A percentile compares a stretch with the other conserved stretches of the same genome.
phyloP scores from a whole-genome alignment of 768 basidiomycete species.

The Calocybe cyanea region DNA sequence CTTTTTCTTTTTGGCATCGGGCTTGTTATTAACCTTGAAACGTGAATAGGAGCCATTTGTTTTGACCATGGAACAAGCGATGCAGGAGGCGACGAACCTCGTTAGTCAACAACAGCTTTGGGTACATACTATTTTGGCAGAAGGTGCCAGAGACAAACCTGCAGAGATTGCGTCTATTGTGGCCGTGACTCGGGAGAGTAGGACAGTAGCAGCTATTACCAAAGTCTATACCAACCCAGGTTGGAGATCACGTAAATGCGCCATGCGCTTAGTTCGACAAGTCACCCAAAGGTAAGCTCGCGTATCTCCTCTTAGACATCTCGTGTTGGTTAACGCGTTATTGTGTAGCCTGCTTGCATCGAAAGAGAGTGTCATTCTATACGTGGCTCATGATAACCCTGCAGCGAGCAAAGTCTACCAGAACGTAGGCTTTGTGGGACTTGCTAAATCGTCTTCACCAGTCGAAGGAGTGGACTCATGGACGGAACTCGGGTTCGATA shows the following conservation, averaged over 20 bases:
- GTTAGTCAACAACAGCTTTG: constrained; percentile 49
- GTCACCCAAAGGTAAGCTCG: constrained; percentile 52
- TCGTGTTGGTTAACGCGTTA: too few relatives aligned
- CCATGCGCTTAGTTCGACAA: constrained; percentile 54
- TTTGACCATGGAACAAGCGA: constrained; percentile 38
- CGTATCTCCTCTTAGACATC: background rate
- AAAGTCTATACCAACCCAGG: constrained; percentile 63
- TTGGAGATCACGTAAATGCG: constrained; percentile 53
- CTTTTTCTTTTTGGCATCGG: background rate
- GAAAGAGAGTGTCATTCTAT: constrained; percentile 56
- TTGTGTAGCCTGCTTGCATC: background rate
- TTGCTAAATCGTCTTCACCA: constrained; percentile 25
- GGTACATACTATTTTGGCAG: constrained; percentile 47
- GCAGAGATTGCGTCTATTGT: constrained; percentile 58
- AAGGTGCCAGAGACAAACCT: constrained; percentile 14
- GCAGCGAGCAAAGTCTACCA: constrained; percentile 57
- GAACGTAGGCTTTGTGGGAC: constrained; percentile 63
- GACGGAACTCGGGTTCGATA: constrained; percentile 65
- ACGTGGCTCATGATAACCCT: constrained; percentile 55
- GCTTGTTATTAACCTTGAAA: background rate
- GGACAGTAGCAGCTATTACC: constrained; percentile 56
- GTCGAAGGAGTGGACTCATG: constrained; percentile 44
- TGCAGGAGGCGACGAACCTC: constrained; percentile 46
- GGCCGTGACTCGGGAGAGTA: constrained; percentile 60
- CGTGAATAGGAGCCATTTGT: constrained; percentile 49